Base-by-base conservation (phyloP, 169 alveolate species). In the Cryptosporidium sp. region DNA sequence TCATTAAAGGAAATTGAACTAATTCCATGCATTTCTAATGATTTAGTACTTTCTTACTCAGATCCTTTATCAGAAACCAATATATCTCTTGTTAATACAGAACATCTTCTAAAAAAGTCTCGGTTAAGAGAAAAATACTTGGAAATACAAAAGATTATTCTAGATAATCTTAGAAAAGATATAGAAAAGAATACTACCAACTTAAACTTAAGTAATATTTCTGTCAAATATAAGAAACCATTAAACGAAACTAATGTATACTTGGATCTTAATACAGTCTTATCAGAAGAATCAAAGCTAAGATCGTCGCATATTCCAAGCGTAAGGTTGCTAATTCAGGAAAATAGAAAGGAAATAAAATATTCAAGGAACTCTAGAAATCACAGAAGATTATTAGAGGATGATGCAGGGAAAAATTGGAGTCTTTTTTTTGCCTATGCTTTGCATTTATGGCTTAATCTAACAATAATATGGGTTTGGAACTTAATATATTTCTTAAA, bases 1-100 rank as follows among this genome's bases (percentile, higher is more conserved):
- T 80, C 80, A n/a, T 8, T 80, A 4, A 23, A 0, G 18, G 89
- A 60, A 39, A 65, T 80, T 8, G 89, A 80, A 26, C 18, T 80
- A 2, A 42, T 62, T 23, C 89, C 89, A 3, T 80, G 89, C 48
- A 60, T 62, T 21, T 45, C 89, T n/a, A 60, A 80, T 80, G 89
- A 80, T 44, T 31, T 80, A 16, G 75, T n/a, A 1, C 53, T 80
- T 60, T 80, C 89, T 23, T 65, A 62, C 18, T 80, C 89, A 8
- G 80, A 80, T 42, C 89, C 89, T 42, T 39, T 80, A 3, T 62
- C 80, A 0, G 67, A 60, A 51, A 80, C 33, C 12, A 80, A 44
- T 48, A 65, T 18, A 9, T 29, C 75, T 29, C 68, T 80, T 45
- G 68, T 80, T 16, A 60, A 65, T 48, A 7, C 42, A 26, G 16